These are phyloP conservation scores for Liriodendron chinense DNA, from an alignment of 164 flowering plant genomes.

Conservation along the genomic window DNA sequence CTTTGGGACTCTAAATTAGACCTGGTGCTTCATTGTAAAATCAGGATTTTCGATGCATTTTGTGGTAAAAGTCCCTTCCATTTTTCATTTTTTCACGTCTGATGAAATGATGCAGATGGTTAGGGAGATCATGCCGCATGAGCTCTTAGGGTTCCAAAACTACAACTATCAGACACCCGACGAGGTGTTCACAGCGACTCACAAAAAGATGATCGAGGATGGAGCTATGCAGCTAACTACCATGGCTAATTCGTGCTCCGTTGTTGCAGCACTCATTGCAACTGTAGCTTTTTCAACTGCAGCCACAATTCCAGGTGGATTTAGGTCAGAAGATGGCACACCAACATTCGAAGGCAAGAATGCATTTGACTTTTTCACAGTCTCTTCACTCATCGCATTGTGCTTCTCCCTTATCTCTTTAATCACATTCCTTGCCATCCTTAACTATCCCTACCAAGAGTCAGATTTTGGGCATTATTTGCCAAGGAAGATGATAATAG, in stretches of 20 bases:
- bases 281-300: background rate
- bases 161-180: background rate
- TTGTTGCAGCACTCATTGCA: constrained; percentile 1
- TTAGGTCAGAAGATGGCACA: constrained; percentile 2
- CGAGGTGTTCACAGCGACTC: background rate
- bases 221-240: background rate
- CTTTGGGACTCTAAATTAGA: too few relatives aligned
- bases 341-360: constrained; percentile 14
- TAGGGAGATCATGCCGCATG: background rate
- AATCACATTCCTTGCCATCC: constrained; percentile 22
- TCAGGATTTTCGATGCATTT: too few relatives aligned
- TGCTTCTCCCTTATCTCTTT: constrained; percentile 23
- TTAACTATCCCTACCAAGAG: constrained; percentile 20
- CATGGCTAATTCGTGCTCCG: background rate
- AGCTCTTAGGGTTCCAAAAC: background rate
- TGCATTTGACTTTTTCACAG: constrained; percentile 22
- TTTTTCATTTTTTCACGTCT: background rate
- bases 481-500: constrained; percentile 14
- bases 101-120: background rate
- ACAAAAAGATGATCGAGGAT: background rate
- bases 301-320: constrained; percentile 11
- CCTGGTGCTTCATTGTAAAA: too few relatives aligned
- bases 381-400: constrained; percentile 23
- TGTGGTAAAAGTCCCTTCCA: too few relatives aligned
- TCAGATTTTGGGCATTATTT: constrained; percentile 9